phyloP scores from a whole-genome alignment of 306 rosid genomes.

The Pachyrhizus erosus region DNA sequence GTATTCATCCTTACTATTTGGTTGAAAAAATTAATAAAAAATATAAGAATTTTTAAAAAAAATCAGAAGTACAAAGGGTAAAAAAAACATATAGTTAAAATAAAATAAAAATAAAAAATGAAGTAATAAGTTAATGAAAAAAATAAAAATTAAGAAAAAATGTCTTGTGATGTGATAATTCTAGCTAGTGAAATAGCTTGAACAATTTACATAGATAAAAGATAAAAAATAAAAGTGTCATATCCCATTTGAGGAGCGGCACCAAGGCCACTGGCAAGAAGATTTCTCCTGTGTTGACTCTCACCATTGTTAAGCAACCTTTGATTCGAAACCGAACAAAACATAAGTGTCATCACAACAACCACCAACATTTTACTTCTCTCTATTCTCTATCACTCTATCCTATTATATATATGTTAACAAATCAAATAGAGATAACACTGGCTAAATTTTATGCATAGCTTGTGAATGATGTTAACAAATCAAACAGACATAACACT shows the following conservation, averaged over 20 bases:
- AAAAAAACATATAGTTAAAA: no score
- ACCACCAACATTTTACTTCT: background rate
- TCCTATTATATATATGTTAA: no score
- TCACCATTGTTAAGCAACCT: background rate
- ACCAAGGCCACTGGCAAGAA: slow-evolving; percentile 86
- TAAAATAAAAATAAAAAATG: no score
- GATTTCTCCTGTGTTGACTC: slow-evolving; percentile 51
- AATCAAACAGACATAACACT: no score
- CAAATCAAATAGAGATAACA: no score
- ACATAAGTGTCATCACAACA: background rate
- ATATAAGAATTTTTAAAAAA: no score
- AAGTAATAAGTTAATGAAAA: no score
- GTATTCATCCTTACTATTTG: background rate
- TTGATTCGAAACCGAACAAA: background rate
- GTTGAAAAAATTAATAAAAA: background rate
- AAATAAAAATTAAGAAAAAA: no score
- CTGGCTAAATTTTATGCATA: no score
- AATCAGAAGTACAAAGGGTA: background rate
- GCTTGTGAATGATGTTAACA: no score
- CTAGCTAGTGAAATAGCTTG: background rate
- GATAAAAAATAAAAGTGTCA: background rate
- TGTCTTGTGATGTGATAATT: background rate
- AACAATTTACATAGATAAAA: background rate
- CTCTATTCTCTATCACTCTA: background rate
- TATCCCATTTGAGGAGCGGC: slow-evolving; percentile 96